Evolutionary conservation across 441 rosid genomes (phyloP).

Genomic region (Adansonia gregorii): DNA sequence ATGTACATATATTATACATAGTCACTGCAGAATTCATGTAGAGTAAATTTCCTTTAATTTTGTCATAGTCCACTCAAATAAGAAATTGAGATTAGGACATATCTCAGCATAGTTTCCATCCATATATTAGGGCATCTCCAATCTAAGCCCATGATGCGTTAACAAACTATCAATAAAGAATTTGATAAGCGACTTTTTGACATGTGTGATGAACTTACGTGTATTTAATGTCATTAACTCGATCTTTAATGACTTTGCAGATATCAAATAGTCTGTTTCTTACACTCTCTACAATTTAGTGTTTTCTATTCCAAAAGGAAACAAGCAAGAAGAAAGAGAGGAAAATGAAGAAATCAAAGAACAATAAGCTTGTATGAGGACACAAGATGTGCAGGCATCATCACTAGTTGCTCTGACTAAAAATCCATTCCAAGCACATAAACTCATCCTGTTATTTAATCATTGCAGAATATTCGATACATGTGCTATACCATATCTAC

Average conservation of each 20-base stretch:
- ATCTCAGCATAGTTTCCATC: conserved; percentile 19
- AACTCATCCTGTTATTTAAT: conserved; percentile 3
- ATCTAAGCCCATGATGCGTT: neutral
- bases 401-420: neutral
- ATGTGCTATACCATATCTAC: neutral
- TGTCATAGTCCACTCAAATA: neutral
- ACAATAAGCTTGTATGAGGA: neutral
- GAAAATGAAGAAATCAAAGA: neutral
- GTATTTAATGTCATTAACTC: neutral
- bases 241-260: neutral
- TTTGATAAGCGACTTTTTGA: neutral
- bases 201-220: neutral
- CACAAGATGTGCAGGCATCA: neutral
- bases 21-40: neutral
- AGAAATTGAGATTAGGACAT: neutral
- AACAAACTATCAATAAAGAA: conserved; percentile 3
- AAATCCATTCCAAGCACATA: neutral
- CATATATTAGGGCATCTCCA: neutral
- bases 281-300: neutral
- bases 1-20: neutral
- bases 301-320: neutral
- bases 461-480: neutral
- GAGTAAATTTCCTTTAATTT: neutral
- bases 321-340: neutral
- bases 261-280: neutral